Conservation (phyloP, 2,329 filamentous ascomycete genomes). For the Knoxdaviesia capensis region DNA sequence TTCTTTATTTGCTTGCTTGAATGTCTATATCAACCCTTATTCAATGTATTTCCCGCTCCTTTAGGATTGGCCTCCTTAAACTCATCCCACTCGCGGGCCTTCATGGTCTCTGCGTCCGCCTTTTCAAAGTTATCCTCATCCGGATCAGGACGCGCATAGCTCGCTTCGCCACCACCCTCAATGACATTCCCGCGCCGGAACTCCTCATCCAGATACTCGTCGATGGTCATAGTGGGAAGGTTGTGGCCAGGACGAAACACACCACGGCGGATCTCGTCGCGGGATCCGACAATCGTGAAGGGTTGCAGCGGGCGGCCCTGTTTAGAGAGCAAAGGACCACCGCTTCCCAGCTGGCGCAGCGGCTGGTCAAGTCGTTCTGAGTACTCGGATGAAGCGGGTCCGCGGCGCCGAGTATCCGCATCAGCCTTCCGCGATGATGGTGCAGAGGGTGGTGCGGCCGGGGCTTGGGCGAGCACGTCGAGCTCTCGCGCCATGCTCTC, state of each 20-base stretch:
- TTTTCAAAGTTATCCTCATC: conserved; percentile 86
- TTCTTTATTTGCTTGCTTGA: no score
- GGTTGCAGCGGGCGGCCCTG: conserved; percentile 75
- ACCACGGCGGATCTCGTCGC: conserved; percentile 54
- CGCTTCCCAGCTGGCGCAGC: conserved; percentile 29
- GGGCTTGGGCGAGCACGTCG: conserved; percentile 60
- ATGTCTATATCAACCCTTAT: conserved; percentile 34
- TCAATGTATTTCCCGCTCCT: conserved; percentile 65
- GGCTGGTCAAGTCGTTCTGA: conserved; percentile 56
- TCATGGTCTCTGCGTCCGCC: conserved; percentile 77
- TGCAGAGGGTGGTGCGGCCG: conserved; percentile 24
- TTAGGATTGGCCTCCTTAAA: conserved; percentile 78
- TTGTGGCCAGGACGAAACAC: conserved; percentile 88
- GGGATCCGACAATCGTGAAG: conserved; percentile 65
- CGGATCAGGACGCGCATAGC: conserved; percentile 44
- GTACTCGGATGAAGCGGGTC: conserved; percentile 26
- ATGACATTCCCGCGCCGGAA: conserved; percentile 68
- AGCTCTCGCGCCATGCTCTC: conserved; percentile 73
- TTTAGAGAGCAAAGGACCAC: conserved; percentile 55
- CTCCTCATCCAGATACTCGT: conserved; percentile 94
- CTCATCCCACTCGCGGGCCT: conserved; percentile 89
- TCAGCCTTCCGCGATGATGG: conserved; percentile 26
- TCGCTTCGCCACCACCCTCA: conserved; percentile 69
- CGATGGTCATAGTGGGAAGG: conserved; percentile 91
- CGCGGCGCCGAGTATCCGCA: conserved; percentile 17